These are phyloP conservation scores for Saccharum hybrid DNA, from an alignment of 202 grass and related monocot genomes.

Conservation along the genomic window DNA sequence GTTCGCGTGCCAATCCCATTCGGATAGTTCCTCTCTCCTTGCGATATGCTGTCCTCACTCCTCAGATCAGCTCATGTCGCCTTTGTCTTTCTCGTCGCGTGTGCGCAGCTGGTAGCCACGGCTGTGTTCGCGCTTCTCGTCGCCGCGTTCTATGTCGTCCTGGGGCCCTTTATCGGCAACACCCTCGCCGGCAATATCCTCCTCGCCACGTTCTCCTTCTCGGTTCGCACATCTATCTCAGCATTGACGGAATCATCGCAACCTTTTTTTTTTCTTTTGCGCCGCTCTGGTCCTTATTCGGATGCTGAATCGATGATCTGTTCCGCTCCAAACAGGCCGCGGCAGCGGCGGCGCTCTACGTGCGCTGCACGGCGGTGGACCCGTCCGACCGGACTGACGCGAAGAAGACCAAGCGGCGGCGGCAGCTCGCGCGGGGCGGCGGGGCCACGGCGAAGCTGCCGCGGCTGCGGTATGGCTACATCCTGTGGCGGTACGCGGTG, in stretches of 20 bases:
- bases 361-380: conserved; percentile 80
- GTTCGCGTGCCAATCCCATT: conserved; percentile 31
- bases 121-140: conserved; percentile 71
- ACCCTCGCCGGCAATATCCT: conserved; percentile 56
- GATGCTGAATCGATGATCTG: neutral
- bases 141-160: conserved; percentile 68
- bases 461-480: conserved; percentile 75
- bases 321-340: conserved; percentile 45
- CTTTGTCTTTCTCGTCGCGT: neutral
- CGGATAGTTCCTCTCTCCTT: neutral
- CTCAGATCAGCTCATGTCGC: neutral
- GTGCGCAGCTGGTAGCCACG: conserved; percentile 72
- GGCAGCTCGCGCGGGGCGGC: conserved; percentile 41
- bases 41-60: neutral
- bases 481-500: conserved; percentile 64
- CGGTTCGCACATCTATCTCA: conserved; percentile 43
- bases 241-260: neutral
- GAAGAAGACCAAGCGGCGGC: conserved; percentile 58
- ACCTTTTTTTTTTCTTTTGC: neutral
- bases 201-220: conserved; percentile 66
- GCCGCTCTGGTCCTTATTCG: neutral
- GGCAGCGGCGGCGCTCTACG: conserved; percentile 62
- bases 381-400: conserved; percentile 75
- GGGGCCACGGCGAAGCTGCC: conserved; percentile 45
- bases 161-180: conserved; percentile 79